These are phyloP conservation scores for Cynanchum wilfordii DNA, from an alignment of 257 asterid species.

Conservation along the genomic window DNA sequence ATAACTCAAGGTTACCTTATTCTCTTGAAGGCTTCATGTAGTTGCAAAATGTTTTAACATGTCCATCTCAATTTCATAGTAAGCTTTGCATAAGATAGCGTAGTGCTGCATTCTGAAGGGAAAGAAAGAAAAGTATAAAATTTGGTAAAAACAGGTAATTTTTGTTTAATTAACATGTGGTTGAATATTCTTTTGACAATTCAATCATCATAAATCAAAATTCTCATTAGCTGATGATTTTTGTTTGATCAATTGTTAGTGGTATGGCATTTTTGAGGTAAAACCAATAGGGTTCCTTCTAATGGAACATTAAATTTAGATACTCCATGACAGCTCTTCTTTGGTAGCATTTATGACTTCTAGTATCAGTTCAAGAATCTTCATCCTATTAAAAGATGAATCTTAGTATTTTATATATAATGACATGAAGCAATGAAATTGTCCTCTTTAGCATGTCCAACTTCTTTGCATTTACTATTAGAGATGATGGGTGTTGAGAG, in stretches of 20 bases:
- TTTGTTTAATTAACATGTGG: not conserved
- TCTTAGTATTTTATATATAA: not conserved
- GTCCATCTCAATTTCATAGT: not conserved
- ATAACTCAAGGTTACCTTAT: constrained; percentile 53
- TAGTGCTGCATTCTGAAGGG: not conserved
- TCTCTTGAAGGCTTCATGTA: constrained; percentile 7
- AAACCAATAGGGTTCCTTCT: not conserved
- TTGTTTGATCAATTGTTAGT: not conserved
- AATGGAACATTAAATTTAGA: not conserved
- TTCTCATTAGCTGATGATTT: not conserved
- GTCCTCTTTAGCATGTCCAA: not conserved
- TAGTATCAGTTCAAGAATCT: not conserved
- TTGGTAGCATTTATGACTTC: not conserved
- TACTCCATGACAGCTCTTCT: not conserved
- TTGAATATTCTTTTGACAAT: not conserved
- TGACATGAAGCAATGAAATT: not conserved
- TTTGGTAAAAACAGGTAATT: not conserved
- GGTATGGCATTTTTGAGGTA: not conserved
- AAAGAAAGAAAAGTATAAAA: not conserved
- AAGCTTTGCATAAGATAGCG: not conserved
- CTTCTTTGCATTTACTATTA: not conserved
- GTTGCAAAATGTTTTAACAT: not conserved
- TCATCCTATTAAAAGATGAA: not conserved
- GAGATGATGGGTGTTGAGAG: not conserved
- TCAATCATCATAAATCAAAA: not conserved